Base-by-base conservation (phyloP, 192 early-diverging fungal species). In the Fimicolochytrium jonesii region DNA sequence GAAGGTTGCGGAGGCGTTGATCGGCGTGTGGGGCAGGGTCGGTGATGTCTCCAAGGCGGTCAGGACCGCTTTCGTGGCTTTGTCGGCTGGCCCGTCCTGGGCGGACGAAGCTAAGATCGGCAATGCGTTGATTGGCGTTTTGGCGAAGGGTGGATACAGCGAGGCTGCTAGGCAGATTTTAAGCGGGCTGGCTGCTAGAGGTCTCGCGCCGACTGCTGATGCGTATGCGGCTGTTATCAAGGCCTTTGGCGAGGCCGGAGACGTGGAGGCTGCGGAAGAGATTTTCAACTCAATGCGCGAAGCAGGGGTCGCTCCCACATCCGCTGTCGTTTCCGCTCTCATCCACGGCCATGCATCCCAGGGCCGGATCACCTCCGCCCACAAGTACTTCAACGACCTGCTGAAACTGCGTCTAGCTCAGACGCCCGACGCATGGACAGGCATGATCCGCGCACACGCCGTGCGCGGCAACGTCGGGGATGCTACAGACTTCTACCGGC, bases 371-470 rank as follows among this genome's bases (percentile, higher is more conserved):
- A 35, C 62, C 2, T 22, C 51, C 3, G 62, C 62, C 18, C 18
- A 23, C 26, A 64, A 55, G 18, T 64, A 64, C 62, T 64, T 64
- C 33, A 43, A 64, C 52, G 62, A 64, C n/a, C 30, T 64, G 17
- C 25, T 41, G 35, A 39, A 26, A 4, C 62, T 22, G 26, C 25
- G 31, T 28, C 43, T 64, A 7, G 20, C 36, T n/a, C 49, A 64
- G 31, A 17, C 22, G 5, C 17, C 62, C 9, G 49, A 13, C 13
- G 62, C 62, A 0, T 64, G 29, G 22, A 55, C 62, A 11, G 50
- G 18, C 18, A 41, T 64, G 49, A 53, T 64, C 29, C 49, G 51
- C 23, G 62, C 37, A 25, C 49, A 55, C 33, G 52, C 49, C 17
- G 52, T 64, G 4, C 11, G 33, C 22, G 51, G 51, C 6, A 55